Conservation (phyloP, 1,284 basidiomycete genomes). For the Boletus hoseneyae region DNA sequence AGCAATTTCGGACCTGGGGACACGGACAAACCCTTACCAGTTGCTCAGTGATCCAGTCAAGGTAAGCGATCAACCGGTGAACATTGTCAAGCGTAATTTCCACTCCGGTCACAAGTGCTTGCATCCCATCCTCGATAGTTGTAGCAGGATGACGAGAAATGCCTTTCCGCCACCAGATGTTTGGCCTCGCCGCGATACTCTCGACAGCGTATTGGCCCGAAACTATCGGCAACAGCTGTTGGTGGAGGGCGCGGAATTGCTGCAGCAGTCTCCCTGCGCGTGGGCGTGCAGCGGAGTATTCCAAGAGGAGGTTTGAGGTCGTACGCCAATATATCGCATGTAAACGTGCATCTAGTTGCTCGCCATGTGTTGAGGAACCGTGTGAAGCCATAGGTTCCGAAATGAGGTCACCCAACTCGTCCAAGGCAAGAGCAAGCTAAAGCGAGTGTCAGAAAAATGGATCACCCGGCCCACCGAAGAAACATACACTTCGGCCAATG, state of each 20-base stretch:
- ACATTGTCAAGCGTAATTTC: slow-evolving; percentile 23
- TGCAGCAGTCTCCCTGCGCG: slow-evolving; percentile 18
- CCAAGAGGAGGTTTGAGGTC: slow-evolving; percentile 32
- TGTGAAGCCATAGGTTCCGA: slow-evolving; percentile 3
- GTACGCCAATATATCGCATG: slow-evolving; percentile 31
- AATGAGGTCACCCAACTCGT: slow-evolving; percentile 27
- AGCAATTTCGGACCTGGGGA: background rate
- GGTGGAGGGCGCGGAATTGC: slow-evolving; percentile 18
- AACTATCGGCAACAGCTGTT: slow-evolving; percentile 8
- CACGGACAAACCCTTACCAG: slow-evolving; percentile 16
- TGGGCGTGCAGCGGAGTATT: slow-evolving; percentile 32
- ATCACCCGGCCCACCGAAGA: background rate
- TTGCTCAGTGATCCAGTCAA: slow-evolving; percentile 31
- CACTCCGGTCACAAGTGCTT: slow-evolving; percentile 20
- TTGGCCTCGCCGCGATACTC: background rate
- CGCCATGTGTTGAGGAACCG: background rate
- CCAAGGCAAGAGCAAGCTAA: slow-evolving; percentile 30
- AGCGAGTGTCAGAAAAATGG: slow-evolving; percentile 5
- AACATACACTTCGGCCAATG: slow-evolving; percentile 29
- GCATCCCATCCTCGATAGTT: slow-evolving; percentile 10
- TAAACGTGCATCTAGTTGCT: slow-evolving; percentile 16
- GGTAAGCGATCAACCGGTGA: slow-evolving; percentile 23
- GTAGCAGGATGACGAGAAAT: background rate
- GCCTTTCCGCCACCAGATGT: slow-evolving; percentile 11
- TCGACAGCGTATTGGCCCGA: background rate